A percentile compares a stretch with the other conserved stretches of the same genome.
phyloP scores from a whole-genome alignment of 2,329 filamentous ascomycete species.

The Microcera coccophila region DNA sequence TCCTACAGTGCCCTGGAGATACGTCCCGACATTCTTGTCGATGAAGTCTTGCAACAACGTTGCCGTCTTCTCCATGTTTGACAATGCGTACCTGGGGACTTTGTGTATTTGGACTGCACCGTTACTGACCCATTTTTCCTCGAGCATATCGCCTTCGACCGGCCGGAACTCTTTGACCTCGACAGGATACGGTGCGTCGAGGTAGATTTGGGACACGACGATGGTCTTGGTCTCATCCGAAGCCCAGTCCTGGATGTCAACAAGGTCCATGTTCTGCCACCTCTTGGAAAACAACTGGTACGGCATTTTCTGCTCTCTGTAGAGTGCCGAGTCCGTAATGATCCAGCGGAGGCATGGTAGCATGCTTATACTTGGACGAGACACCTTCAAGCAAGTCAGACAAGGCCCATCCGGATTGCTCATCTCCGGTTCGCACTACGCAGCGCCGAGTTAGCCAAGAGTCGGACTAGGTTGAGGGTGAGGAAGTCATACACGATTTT shows the following conservation, averaged over 20 bases:
- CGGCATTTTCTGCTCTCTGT: conserved; percentile 4
- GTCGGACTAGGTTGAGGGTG: no score
- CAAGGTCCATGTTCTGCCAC: conserved; percentile 10
- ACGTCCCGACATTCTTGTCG: neutral
- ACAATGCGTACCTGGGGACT: conserved; percentile 1
- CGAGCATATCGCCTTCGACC: conserved; percentile 1
- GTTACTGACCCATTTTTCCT: conserved; percentile 2
- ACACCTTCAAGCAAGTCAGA: no score
- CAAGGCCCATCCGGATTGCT: no score
- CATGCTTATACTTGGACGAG: no score
- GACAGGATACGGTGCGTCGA: conserved; percentile 1
- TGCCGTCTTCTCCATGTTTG: conserved; percentile 2
- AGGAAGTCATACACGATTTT: no score
- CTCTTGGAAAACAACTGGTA: conserved; percentile 5
- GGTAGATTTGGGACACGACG: neutral
- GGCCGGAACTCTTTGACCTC: conserved; percentile 1
- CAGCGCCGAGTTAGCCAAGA: no score
- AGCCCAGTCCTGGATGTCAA: conserved; percentile 12
- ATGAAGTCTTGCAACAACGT: neutral
- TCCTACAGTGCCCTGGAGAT: neutral
- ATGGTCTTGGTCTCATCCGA: conserved; percentile 4
- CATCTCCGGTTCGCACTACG: no score
- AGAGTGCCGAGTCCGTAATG: conserved; percentile 1
- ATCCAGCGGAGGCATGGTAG: neutral
- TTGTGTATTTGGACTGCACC: neutral